Conservation (phyloP, 1,139 yeast species). For the Yamadazyma diospyri region DNA sequence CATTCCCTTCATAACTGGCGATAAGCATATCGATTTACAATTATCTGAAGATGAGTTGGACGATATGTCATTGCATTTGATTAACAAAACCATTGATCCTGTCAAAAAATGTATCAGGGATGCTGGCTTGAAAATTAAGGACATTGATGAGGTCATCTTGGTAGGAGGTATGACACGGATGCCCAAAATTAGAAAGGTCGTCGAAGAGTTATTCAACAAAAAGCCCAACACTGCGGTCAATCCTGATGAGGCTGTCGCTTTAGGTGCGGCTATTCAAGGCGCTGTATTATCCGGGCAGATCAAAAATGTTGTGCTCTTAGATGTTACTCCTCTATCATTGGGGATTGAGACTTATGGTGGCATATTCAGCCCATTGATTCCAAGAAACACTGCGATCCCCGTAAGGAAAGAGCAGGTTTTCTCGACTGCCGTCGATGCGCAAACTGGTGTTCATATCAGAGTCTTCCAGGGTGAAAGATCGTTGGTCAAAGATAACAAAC, state of each 20-base stretch:
- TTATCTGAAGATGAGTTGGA: conserved; percentile 65
- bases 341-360: conserved; percentile 87
- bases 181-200: conserved; percentile 66
- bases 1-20: conserved; percentile 57
- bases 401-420: conserved; percentile 67
- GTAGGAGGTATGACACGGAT: conserved; percentile 88
- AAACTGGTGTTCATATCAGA: conserved; percentile 73
- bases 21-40: conserved; percentile 47
- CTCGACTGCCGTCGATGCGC: conserved; percentile 85
- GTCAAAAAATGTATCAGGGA: conserved; percentile 67
- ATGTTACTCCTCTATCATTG: conserved; percentile 74
- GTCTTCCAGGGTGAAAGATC: conserved; percentile 81
- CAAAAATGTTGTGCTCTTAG: conserved; percentile 67
- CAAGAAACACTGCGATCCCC: conserved; percentile 75
- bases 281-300: conserved; percentile 71
- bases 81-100: conserved; percentile 60
- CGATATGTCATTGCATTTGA: conserved; percentile 56
- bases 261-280: conserved; percentile 85
- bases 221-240: conserved; percentile 64
- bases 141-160: conserved; percentile 66
- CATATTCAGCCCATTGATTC: conserved; percentile 69
- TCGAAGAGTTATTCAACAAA: conserved; percentile 53
- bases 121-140: conserved; percentile 59
- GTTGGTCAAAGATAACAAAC: conserved; percentile 65
- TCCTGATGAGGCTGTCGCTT: conserved; percentile 83